Conservation (phyloP, 106 monocot species). For the Vanilla planifolia region DNA sequence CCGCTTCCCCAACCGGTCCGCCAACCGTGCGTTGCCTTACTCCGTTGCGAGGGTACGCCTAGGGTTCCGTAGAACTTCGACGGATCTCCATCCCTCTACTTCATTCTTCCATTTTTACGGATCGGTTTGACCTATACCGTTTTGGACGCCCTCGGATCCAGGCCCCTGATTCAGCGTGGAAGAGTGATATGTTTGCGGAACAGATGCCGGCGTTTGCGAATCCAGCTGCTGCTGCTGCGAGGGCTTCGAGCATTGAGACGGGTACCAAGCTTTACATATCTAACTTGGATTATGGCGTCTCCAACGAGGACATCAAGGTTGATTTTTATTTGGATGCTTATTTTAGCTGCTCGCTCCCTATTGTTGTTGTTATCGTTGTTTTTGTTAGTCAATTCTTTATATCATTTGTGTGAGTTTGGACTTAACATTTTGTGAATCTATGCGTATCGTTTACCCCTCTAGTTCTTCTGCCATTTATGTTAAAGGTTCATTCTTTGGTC, state of each 20-base stretch:
- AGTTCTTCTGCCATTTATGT: no score
- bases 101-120: neutral
- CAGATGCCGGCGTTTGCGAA: constrained; percentile 8
- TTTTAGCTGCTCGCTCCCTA: neutral
- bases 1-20: constrained; percentile 33
- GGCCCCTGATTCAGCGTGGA: constrained; percentile 66
- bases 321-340: neutral
- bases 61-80: constrained; percentile 12
- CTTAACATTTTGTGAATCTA: no score
- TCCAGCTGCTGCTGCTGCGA: constrained; percentile 19
- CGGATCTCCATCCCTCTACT: constrained; percentile 15
- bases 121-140: constrained; percentile 16
- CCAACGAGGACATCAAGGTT: constrained; percentile 73
- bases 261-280: constrained; percentile 82
- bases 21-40: constrained; percentile 30
- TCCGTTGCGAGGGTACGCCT: constrained; percentile 30
- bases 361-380: neutral
- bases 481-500: no score
- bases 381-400: neutral
- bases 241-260: constrained; percentile 50
- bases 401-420: no score
- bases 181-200: constrained; percentile 58
- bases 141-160: constrained; percentile 31
- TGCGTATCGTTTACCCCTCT: no score
- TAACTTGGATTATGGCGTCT: constrained; percentile 74